A percentile compares a stretch with the other conserved stretches of the same genome.
Evolutionary conservation across 192 early-diverging fungal species (phyloP).

Genomic region (Entrophospora sp.): DNA sequence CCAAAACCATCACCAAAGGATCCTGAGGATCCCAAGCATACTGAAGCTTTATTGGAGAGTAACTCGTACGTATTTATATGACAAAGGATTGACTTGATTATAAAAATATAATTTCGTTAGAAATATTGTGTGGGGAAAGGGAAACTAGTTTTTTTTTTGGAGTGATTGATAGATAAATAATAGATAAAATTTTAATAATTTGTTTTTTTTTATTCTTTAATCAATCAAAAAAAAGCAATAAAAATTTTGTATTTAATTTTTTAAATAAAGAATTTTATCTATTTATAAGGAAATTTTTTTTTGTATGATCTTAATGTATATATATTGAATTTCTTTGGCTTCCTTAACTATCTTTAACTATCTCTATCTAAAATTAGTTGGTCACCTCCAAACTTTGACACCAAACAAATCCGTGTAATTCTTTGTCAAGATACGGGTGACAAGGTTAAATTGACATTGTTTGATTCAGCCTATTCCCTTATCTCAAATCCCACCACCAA

Average conservation of each 20-base stretch:
- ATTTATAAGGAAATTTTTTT: neutral
- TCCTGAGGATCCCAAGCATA: slow-evolving; percentile 5
- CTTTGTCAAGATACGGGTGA: slow-evolving; percentile 20
- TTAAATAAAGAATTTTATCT: too few relatives aligned
- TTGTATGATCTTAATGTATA: neutral
- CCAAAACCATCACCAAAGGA: neutral
- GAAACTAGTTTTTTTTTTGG: neutral
- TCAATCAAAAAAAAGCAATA: neutral
- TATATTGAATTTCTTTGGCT: neutral
- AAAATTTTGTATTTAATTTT: neutral
- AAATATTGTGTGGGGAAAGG: neutral
- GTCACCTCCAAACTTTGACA: slow-evolving; percentile 5
- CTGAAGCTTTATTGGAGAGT: slow-evolving; percentile 5
- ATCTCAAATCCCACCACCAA: neutral
- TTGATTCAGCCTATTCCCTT: slow-evolving; percentile 8
- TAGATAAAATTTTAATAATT: neutral
- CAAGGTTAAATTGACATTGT: slow-evolving; percentile 16
- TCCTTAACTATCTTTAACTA: neutral
- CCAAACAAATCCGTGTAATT: slow-evolving; percentile 12
- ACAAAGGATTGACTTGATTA: neutral
- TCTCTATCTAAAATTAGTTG: neutral
- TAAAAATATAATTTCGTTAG: neutral
- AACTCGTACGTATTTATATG: slow-evolving; percentile 11
- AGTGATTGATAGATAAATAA: neutral
- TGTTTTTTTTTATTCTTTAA: neutral